Evolutionary conservation across 2,329 filamentous ascomycete species (phyloP).

Genomic region (Cercospora citrullina): DNA sequence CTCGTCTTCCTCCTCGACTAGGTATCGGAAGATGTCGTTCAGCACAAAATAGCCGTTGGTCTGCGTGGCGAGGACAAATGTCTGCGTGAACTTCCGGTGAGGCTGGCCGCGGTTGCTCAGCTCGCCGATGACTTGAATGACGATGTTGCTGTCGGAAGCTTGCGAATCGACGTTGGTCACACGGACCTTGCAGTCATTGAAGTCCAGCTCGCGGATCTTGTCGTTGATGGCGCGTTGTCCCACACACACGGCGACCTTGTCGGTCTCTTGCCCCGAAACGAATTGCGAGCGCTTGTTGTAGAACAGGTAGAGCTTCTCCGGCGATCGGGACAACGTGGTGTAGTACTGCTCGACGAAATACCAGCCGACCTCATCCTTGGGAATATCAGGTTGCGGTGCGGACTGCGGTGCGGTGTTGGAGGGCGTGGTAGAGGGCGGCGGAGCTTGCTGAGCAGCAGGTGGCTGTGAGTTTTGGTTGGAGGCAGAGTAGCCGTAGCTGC

Average conservation of each 20-base stretch:
- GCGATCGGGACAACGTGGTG: slow-evolving; percentile 90
- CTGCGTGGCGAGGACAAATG: slow-evolving; percentile 94
- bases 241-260: slow-evolving; percentile 80
- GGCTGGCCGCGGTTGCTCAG: slow-evolving; percentile 91
- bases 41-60: slow-evolving; percentile 97
- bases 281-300: slow-evolving; percentile 96
- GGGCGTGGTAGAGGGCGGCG: slow-evolving; percentile 27
- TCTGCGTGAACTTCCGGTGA: slow-evolving; percentile 95
- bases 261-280: slow-evolving; percentile 86
- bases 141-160: slow-evolving; percentile 86
- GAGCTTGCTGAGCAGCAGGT: slow-evolving; percentile 27
- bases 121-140: slow-evolving; percentile 97
- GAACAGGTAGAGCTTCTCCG: slow-evolving; percentile 94
- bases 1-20: slow-evolving; percentile 79
- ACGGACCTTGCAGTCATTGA: slow-evolving; percentile 97
- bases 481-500: slow-evolving; percentile 35
- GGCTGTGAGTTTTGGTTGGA: slow-evolving; percentile 34
- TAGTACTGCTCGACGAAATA: slow-evolving; percentile 99
- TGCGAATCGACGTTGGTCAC: slow-evolving; percentile 98
- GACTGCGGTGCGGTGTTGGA: slow-evolving; percentile 26
- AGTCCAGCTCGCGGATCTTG: slow-evolving; percentile 87
- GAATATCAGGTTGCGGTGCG: slow-evolving; percentile 46
- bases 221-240: slow-evolving; percentile 90
- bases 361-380: slow-evolving; percentile 96
- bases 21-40: slow-evolving; percentile 96